These are phyloP conservation scores for Podospora comata DNA, from an alignment of 495 filamentous ascomycete genomes.

Conservation along the genomic window DNA sequence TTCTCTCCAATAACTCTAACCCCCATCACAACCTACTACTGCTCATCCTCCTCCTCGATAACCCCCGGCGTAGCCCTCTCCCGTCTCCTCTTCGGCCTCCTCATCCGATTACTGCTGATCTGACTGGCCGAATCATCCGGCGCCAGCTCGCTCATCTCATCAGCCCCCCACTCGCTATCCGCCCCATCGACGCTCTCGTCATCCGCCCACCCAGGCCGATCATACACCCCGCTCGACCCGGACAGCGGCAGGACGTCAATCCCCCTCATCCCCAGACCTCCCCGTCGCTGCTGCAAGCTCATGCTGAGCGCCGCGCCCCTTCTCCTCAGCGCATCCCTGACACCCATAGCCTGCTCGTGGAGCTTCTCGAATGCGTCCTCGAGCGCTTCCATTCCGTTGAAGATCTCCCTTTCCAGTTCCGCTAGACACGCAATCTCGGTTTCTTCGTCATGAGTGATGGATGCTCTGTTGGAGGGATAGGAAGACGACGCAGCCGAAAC, in stretches of 20 bases:
- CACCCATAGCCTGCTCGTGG: conserved; percentile 76
- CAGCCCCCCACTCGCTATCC: conserved; percentile 65
- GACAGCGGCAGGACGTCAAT: conserved; percentile 46
- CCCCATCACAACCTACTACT: neutral
- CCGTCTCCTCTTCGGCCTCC: conserved; percentile 65
- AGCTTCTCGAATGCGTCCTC: conserved; percentile 95
- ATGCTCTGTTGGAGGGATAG: conserved; percentile 36
- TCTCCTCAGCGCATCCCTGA: conserved; percentile 74
- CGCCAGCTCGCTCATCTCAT: conserved; percentile 69
- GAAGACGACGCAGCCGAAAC: conserved; percentile 37
- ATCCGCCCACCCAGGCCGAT: conserved; percentile 46
- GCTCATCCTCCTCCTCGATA: conserved; percentile 70
- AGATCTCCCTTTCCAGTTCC: conserved; percentile 91
- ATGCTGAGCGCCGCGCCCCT: conserved; percentile 75
- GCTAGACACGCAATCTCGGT: conserved; percentile 85
- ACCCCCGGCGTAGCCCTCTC: conserved; percentile 79
- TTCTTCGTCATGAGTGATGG: conserved; percentile 88
- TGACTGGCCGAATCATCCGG: conserved; percentile 81
- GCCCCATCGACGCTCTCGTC: conserved; percentile 46
- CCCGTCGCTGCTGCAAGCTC: conserved; percentile 69
- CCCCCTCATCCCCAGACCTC: conserved; percentile 26
- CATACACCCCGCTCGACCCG: conserved; percentile 38
- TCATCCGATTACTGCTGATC: conserved; percentile 68
- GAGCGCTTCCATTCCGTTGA: conserved; percentile 85
- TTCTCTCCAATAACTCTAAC: neutral